Base-by-base conservation (phyloP, 495 filamentous ascomycete species). In the Cryomyces minteri region DNA sequence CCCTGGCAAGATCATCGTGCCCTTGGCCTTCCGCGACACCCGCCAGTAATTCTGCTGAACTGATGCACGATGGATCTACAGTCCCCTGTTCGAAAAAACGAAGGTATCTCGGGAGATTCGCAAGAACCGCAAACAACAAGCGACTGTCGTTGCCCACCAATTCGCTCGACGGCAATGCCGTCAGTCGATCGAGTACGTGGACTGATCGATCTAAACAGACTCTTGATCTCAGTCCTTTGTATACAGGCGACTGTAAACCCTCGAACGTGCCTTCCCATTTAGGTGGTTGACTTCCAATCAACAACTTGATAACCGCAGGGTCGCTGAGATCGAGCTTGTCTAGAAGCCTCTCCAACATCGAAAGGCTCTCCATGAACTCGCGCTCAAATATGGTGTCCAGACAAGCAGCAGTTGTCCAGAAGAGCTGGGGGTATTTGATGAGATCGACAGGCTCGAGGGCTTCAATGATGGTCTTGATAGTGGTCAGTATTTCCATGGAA, bases 361-460 rank as follows among this genome's bases (percentile, higher is more conserved):
- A 77, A 12, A 93, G 66, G 39, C 82, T 86, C 54, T 94, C 88
- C 45, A 88, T 72, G 54, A 94, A 99, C 58, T 99, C 90, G 9
- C 77, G 76, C 60, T 96, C 90, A 48, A 94, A 87, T 49, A 94
- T 87, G 1, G 90, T 95, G 56, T 95, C 84, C 36, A 96, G 66
- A 56, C 90, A 96, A 30, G 90, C 88, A 55, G 87, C 94, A 2
- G 84, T 92, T 1, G 88, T 88, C 90, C 90, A 99, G 63, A 96
- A 99, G 1, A 96, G 65, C 53, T 95, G 87, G 5, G 90, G 88
- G 50, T 88, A 94, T 33, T 80, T 76, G 38, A 94, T 51, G 10
- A 99, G 69, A 60, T 90, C 82, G 18, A 76, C 67, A 4, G 79
- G 70, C n/a, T 84, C 76, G 18, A 94, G 66, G 29, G 85, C 84